phyloP scores from a whole-genome alignment of 768 basidiomycete genomes.

The Gelatoporia subvermispora region DNA sequence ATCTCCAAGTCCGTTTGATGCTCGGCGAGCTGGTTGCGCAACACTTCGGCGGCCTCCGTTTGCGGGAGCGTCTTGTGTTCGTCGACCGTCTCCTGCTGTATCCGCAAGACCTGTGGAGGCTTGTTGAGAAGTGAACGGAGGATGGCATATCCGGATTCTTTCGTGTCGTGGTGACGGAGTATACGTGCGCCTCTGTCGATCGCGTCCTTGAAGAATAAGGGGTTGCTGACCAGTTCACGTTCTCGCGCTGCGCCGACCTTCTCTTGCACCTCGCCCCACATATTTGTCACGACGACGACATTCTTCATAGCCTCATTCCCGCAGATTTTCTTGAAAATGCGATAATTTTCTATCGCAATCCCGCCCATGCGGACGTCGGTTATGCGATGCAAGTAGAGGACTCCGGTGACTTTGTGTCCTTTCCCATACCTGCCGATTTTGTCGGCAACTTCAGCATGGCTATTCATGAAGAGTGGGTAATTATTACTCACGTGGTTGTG shows the following conservation, averaged over 20 bases:
- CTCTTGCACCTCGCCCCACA: conserved; percentile 27
- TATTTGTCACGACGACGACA: conserved; percentile 32
- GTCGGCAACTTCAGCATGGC: neutral
- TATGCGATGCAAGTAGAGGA: conserved; percentile 31
- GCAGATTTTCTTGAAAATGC: conserved; percentile 32
- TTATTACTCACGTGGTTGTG: neutral
- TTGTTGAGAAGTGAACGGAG: conserved; percentile 1
- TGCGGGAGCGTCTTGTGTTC: conserved; percentile 7
- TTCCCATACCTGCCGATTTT: conserved; percentile 3
- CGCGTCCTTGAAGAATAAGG: conserved; percentile 3
- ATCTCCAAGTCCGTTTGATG: conserved; percentile 7
- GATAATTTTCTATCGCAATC: conserved; percentile 25
- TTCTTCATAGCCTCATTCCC: conserved; percentile 25
- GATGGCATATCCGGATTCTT: conserved; percentile 4
- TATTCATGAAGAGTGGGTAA: neutral
- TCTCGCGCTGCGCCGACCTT: conserved; percentile 3
- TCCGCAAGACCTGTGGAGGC: conserved; percentile 1
- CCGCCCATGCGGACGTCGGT: conserved; percentile 31
- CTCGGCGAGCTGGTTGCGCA: conserved; percentile 10
- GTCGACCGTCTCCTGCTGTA: conserved; percentile 12
- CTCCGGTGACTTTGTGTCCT: conserved; percentile 21
- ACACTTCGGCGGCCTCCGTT: conserved; percentile 14
- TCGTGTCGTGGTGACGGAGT: neutral
- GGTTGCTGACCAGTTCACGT: neutral
- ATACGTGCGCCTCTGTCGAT: neutral